These are phyloP conservation scores for Blastocystis sp. DNA, from an alignment of 352 stramenopile species.

Conservation along the genomic window DNA sequence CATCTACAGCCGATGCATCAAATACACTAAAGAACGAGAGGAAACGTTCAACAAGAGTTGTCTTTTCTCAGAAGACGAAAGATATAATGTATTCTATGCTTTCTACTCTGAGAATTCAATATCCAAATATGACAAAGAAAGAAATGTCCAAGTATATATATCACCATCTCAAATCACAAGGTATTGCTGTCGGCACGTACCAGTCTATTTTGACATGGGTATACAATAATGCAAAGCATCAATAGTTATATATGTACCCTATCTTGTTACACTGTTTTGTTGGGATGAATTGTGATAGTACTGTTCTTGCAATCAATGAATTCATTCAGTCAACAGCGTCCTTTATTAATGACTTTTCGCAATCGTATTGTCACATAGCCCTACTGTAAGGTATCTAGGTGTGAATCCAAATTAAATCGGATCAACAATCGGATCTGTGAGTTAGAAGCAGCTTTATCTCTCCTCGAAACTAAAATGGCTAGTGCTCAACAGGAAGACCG, in stretches of 20 bases:
- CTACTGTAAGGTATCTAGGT: not conserved
- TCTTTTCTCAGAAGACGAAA: not conserved
- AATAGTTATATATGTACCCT: not conserved
- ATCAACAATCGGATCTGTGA: conserved; percentile 42
- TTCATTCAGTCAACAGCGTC: conserved; percentile 10
- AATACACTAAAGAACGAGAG: no score
- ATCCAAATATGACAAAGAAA: not conserved
- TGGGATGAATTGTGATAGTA: conserved; percentile 14
- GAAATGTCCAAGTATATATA: not conserved
- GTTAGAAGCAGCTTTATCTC: conserved; percentile 10
- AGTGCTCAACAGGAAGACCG: conserved; percentile 10
- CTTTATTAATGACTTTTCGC: conserved; percentile 30
- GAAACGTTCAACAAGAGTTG: not conserved
- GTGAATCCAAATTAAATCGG: conserved; percentile 41
- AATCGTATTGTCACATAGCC: not conserved
- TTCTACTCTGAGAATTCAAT: not conserved
- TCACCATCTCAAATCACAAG: not conserved
- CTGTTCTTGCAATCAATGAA: conserved; percentile 13
- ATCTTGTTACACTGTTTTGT: not conserved
- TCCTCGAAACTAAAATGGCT: conserved; percentile 38
- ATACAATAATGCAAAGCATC: not conserved
- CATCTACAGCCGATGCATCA: no score
- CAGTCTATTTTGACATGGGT: not conserved
- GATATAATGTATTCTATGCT: not conserved
- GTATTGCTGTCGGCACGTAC: not conserved